Percentiles rank a stretch among this genome's conserved stretches.
Evolutionary conservation across 139 green algal genomes (phyloP).

Genomic region (Chlamydomonas schloesseri): DNA sequence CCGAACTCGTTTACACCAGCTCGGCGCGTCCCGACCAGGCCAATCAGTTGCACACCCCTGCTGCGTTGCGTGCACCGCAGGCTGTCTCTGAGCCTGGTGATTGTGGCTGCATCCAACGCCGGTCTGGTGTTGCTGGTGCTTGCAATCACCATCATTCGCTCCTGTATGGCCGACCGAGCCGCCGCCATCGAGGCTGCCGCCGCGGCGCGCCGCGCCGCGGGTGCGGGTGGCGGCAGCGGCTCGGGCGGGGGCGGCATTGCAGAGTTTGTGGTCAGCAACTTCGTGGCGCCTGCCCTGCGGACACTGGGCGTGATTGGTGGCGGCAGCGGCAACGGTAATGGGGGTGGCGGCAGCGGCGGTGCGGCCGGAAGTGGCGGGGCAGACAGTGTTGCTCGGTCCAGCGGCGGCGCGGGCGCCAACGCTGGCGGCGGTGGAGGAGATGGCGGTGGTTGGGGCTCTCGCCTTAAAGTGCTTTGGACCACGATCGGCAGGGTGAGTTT

Average conservation of each 20-base stretch:
- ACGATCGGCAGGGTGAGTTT: constrained; percentile 28
- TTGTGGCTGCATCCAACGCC: constrained; percentile 39
- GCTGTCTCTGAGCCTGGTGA: constrained; percentile 29
- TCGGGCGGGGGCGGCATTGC: constrained; percentile 4
- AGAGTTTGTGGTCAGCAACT: constrained; percentile 27
- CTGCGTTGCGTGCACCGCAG: neutral
- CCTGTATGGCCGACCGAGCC: constrained; percentile 12
- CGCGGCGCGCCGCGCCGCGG: neutral
- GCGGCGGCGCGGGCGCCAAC: neutral
- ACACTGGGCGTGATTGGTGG: constrained; percentile 21
- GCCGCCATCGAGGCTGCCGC: constrained; percentile 17
- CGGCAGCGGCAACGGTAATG: too few species aligned
- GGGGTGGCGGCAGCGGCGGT: neutral
- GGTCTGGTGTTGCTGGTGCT: constrained; percentile 45
- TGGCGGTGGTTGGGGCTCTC: constrained; percentile 14
- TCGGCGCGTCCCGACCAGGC: too few species aligned
- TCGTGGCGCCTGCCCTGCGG: constrained; percentile 28
- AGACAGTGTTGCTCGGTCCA: too few species aligned
- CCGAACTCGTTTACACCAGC: too few species aligned
- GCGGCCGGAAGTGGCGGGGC: neutral
- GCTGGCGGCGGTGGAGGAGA: neutral
- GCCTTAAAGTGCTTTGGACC: constrained; percentile 27
- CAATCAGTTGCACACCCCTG: too few species aligned
- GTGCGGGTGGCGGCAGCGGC: neutral
- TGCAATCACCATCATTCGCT: constrained; percentile 10